Evolutionary conservation across 73 alveolate genomes (phyloP).

Genomic region (Stentor roeselii): DNA sequence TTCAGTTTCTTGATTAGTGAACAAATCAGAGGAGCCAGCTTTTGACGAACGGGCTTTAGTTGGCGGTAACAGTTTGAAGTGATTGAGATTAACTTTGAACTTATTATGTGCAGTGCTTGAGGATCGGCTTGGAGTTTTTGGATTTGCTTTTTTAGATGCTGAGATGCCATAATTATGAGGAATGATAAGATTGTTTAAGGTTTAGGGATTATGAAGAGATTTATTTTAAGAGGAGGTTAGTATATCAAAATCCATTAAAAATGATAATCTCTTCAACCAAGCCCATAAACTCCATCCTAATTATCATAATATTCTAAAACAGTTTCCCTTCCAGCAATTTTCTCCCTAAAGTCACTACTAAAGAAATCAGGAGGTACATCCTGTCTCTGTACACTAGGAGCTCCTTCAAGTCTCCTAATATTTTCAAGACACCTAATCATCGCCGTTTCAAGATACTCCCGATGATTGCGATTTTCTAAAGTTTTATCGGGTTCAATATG

Average conservation of each 20-base stretch:
- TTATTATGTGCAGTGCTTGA: no score
- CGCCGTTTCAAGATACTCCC: slow-evolving; percentile 47
- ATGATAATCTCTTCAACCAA: neutral
- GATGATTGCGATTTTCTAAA: slow-evolving; percentile 33
- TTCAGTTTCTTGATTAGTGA: neutral
- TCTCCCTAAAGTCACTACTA: slow-evolving; percentile 37
- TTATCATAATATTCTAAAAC: slow-evolving; percentile 10
- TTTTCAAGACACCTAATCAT: slow-evolving; percentile 53
- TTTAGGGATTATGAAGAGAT: neutral
- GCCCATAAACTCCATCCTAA: neutral
- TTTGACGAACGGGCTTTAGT: no score
- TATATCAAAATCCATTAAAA: neutral
- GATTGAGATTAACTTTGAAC: no score
- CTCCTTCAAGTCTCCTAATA: slow-evolving; percentile 55
- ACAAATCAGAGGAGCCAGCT: neutral
- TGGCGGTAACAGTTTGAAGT: no score
- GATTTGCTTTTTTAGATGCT: no score
- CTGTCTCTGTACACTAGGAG: slow-evolving; percentile 54
- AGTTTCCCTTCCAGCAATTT: neutral
- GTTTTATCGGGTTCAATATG: slow-evolving; percentile 44
- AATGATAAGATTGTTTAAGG: no score
- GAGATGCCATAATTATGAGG: no score
- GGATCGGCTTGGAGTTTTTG: no score
- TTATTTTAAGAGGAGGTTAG: no score
- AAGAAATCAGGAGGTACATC: slow-evolving; percentile 57